Base-by-base conservation (phyloP, 1,284 basidiomycete species). In the Sparassis latifolia region DNA sequence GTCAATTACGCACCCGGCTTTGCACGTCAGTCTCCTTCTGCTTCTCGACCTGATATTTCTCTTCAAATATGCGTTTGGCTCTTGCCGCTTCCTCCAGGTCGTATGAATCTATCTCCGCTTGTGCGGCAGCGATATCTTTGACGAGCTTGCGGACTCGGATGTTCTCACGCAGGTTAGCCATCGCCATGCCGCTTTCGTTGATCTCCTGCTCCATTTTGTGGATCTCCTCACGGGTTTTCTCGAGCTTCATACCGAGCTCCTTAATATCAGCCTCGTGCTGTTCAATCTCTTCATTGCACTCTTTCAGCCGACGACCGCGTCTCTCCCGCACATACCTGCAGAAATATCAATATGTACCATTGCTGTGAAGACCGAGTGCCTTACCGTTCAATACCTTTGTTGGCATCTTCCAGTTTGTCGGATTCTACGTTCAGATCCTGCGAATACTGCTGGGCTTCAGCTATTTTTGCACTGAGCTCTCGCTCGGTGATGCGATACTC, bases 81-180 rank as follows among this genome's bases (percentile, higher is more conserved):
- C 80, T 86, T 7, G 82, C 86, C 2, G 91, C 89, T 52, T 80
- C 82, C 57, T 93, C 91, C 67, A 97, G 77, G 66, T 95, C 89
- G 52, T 83, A 77, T 10, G 72, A 70, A 31, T 84, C 82, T 50
- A 97, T 87, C 67, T 95, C 80, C 10, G 73, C 73, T 59, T 92
- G 80, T 7, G 88, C 82, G 0, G 73, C 72, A 30, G 72, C 71
- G 27, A 97, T 86, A 45, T 90, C 82, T 50, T 75, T 74, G 52
- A 76, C 73, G 43, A 93, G 75, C 60, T 80, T 79, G 47, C 92
- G 77, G 54, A 90, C 82, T 6, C 89, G 84, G 42, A 95, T 72
- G 64, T 98, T 99, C 65, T 93, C 89, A 53, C 86, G 82, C 56
- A 97, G 75, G 65, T 90, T 95, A 20, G 80, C 77, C 45, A 84